A percentile compares a stretch with the other conserved stretches of the same genome.
Conservation (phyloP, 257 asterid species). For the Misopates orontium region DNA sequence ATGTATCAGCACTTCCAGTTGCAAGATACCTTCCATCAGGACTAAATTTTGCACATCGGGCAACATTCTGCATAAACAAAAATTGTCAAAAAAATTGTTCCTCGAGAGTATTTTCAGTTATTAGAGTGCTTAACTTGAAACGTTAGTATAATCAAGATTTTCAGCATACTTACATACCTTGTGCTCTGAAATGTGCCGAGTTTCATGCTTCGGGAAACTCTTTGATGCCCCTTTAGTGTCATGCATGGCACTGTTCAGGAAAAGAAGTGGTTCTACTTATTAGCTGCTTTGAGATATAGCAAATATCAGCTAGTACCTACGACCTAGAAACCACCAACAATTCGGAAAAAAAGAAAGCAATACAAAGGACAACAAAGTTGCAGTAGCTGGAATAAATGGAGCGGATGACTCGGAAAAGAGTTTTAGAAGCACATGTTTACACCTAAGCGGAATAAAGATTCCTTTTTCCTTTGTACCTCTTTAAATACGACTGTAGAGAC, state of each 20-base stretch:
- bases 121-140: constrained; percentile 13
- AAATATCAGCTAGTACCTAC: constrained; percentile 20
- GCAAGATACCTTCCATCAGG: constrained; percentile 90
- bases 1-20: constrained; percentile 84
- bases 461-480: background rate
- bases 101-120: constrained; percentile 20
- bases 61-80: constrained; percentile 48
- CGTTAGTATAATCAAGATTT: constrained; percentile 17
- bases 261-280: constrained; percentile 15
- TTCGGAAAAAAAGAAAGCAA: constrained; percentile 10
- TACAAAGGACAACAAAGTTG: constrained; percentile 12
- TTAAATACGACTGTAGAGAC: constrained; percentile 11
- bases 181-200: constrained; percentile 79
- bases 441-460: too few relatives aligned
- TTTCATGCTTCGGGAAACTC: constrained; percentile 74
- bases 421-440: too few relatives aligned
- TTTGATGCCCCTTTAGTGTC: constrained; percentile 65
- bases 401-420: background rate
- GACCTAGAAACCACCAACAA: background rate
- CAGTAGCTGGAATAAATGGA: constrained; percentile 15
- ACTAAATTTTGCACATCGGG: constrained; percentile 86
- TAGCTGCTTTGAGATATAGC: background rate
- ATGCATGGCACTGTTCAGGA: constrained; percentile 48
- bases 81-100: constrained; percentile 24
- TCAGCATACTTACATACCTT: constrained; percentile 50